phyloP scores from a whole-genome alignment of 768 basidiomycete genomes.

The Lactarius vividus region DNA sequence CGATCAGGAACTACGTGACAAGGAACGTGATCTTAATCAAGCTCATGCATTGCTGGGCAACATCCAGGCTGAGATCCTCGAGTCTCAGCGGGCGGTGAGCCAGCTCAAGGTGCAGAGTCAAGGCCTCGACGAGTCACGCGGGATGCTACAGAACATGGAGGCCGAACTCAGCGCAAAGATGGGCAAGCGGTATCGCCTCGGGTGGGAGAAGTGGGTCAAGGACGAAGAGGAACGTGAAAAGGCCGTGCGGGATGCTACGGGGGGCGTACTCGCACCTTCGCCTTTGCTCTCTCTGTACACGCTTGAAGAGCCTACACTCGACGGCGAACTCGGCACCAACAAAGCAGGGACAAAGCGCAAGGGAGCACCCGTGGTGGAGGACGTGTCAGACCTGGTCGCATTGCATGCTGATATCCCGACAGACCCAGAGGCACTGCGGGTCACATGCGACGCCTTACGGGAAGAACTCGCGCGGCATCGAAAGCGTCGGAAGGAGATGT shows the following conservation, averaged over 20 bases:
- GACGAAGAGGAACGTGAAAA: slow-evolving; percentile 81
- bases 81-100: slow-evolving; percentile 71
- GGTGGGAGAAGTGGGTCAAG: slow-evolving; percentile 92
- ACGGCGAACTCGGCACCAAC: slow-evolving; percentile 15
- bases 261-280: slow-evolving; percentile 49
- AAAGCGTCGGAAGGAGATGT: slow-evolving; percentile 65
- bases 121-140: slow-evolving; percentile 57
- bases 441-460: slow-evolving; percentile 57
- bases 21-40: slow-evolving; percentile 88
- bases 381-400: slow-evolving; percentile 59
- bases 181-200: slow-evolving; percentile 75
- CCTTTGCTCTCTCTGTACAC: slow-evolving; percentile 41
- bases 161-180: slow-evolving; percentile 68
- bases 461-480: slow-evolving; percentile 64
- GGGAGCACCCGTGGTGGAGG: slow-evolving; percentile 45
- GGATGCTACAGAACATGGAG: slow-evolving; percentile 60
- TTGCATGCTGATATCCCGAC: slow-evolving; percentile 58
- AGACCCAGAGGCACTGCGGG: slow-evolving; percentile 51
- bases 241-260: slow-evolving; percentile 57
- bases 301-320: slow-evolving; percentile 31
- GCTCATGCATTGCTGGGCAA: slow-evolving; percentile 82
- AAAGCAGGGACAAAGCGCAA: slow-evolving; percentile 44
- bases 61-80: slow-evolving; percentile 87
- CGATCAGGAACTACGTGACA: slow-evolving; percentile 87
- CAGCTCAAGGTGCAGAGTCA: slow-evolving; percentile 71